phyloP scores from a whole-genome alignment of 2,329 filamentous ascomycete genomes.

The Purpureocillium takamizusanense region DNA sequence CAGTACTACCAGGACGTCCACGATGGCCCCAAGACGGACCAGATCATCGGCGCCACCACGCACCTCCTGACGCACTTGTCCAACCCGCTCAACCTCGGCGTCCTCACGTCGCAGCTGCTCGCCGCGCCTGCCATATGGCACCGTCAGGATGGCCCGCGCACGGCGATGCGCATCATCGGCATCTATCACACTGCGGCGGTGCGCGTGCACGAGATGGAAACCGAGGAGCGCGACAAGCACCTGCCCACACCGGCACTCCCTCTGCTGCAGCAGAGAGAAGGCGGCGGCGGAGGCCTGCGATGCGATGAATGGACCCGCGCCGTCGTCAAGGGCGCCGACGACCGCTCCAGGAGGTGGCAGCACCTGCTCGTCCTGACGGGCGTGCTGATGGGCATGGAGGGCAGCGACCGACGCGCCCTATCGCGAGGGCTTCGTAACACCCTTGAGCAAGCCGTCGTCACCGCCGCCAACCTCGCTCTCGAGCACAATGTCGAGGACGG shows the following conservation, averaged over 20 bases:
- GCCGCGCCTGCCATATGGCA: conserved; percentile 64
- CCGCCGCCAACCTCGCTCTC: conserved; percentile 70
- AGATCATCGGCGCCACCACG: conserved; percentile 56
- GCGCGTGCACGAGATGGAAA: conserved; percentile 40
- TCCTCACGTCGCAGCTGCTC: conserved; percentile 65
- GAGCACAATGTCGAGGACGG: conserved; percentile 31
- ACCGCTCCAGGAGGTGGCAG: conserved; percentile 62
- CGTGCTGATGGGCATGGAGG: conserved; percentile 67
- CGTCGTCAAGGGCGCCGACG: conserved; percentile 48
- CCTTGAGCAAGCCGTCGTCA: conserved; percentile 64
- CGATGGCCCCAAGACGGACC: conserved; percentile 40
- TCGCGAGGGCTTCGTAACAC: conserved; percentile 54
- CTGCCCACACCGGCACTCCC: conserved; percentile 7
- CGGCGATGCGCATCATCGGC: conserved; percentile 57
- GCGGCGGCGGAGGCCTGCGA: conserved; percentile 32
- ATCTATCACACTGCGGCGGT: conserved; percentile 61
- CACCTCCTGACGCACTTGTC: conserved; percentile 60
- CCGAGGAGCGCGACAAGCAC: conserved; percentile 26
- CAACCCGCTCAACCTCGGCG: conserved; percentile 65
- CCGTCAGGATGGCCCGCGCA: conserved; percentile 48
- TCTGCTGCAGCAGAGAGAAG: neutral
- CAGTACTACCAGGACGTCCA: conserved; percentile 47
- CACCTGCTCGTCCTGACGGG: conserved; percentile 76
- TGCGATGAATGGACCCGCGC: conserved; percentile 48
- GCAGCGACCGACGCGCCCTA: conserved; percentile 53